Conservation (phyloP, 176 grass and related monocot species). For the Chrysopogon serrulatus region DNA sequence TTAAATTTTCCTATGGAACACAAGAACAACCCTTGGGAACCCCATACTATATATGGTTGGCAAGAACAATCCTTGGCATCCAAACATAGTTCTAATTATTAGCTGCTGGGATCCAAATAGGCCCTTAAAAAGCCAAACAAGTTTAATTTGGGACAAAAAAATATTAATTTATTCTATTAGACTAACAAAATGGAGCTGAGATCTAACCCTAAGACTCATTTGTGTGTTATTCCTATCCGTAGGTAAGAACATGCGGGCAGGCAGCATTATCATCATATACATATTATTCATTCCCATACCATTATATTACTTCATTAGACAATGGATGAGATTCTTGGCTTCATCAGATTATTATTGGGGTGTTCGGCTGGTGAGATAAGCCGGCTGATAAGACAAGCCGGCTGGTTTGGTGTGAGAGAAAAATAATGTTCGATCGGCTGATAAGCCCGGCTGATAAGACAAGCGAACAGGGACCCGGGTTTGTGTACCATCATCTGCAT, state of each 20-base stretch:
- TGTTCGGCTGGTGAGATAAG: too few relatives aligned
- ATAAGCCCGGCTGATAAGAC: too few relatives aligned
- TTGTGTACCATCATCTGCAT: slow-evolving; percentile 6
- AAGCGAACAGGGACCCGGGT: too few relatives aligned
- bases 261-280: neutral
- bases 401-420: too few relatives aligned
- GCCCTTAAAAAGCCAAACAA: neutral
- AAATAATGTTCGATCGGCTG: too few relatives aligned
- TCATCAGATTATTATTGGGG: slow-evolving; percentile 21
- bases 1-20: neutral
- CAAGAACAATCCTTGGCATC: neutral
- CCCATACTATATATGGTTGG: neutral
- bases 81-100: too few relatives aligned
- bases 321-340: slow-evolving; percentile 22
- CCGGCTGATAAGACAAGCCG: too few relatives aligned
- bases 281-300: neutral
- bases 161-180: neutral
- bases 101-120: too few relatives aligned
- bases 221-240: neutral
- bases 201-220: neutral
- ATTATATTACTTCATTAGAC: neutral
- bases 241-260: neutral
- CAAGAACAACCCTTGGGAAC: neutral
- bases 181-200: neutral
- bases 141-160: neutral